Evolutionary conservation across 2,329 filamentous ascomycete genomes (phyloP), one percentile per base, ranked within the genome.

Genomic region (Sclerotinia nivalis): DNA sequence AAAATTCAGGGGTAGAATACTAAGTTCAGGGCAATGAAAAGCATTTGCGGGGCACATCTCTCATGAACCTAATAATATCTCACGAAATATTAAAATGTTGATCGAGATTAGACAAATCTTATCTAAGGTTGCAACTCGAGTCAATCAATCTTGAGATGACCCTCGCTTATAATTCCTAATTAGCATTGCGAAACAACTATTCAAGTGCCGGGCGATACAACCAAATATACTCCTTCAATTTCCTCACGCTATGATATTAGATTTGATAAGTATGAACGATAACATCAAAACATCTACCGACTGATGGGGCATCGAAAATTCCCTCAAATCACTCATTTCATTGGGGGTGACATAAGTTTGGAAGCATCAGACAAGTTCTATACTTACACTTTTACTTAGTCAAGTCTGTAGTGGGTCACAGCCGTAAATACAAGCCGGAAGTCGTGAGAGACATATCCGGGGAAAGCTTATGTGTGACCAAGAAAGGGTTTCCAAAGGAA

Each of bases 21-120:
- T 62, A 49, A 62, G 31, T 50, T 50, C 31, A 20, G 60, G 31
- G 31, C 31, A 64, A 50, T 28, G 9, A 37, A 22, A 15, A 52
- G 60, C 31, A 50, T 50, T 43, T 22, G 31, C 60, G 45, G 60
- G 45, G 31, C 31, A 52, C 15, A 18, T 37, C n/a, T 52, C 60
- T 64, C 22, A 22, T 64, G 60, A 64, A 64, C 20, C 60, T 50
- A 34, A 47, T 62, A 49, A 62, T 62, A 45, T 62, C 59, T 49
- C 12, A 49, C 22, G n/a, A 49, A 12, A 43, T 43, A 15, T 43
- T 15, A 62, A 37, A 15, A 18, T 62, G 45, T 49, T n/a, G 20
- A 49, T 49, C 22, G 31, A 31, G 20, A 22, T 2, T 62, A 20
- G 28, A 49, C 59, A 18, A 49, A 34, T n/a, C 25, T 20, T 37